phyloP scores from a whole-genome alignment of 2,329 filamentous ascomycete species.

The Paramyrothecium roridum region DNA sequence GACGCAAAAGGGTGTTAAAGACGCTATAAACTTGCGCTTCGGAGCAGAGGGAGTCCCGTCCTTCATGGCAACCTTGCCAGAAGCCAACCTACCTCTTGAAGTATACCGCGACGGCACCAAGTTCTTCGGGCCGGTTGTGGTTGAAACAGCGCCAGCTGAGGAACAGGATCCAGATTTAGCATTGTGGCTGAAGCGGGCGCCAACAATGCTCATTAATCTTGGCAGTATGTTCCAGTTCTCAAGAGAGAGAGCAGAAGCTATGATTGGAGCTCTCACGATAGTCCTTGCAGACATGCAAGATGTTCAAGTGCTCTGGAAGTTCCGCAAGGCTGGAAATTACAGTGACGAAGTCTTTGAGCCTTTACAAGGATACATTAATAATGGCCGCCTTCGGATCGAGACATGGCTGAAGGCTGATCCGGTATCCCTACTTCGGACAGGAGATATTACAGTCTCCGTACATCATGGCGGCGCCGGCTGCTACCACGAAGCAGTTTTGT shows the following conservation, averaged over 20 bases:
- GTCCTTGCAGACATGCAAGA: slow-evolving; percentile 13
- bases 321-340: slow-evolving; percentile 7
- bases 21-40: neutral
- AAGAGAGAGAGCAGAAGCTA: slow-evolving; percentile 16
- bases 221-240: slow-evolving; percentile 33
- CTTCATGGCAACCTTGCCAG: slow-evolving; percentile 20
- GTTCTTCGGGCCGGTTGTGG: slow-evolving; percentile 39
- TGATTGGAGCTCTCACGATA: slow-evolving; percentile 19
- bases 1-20: neutral
- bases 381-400: slow-evolving; percentile 12
- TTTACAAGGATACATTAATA: slow-evolving; percentile 5
- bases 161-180: slow-evolving; percentile 39
- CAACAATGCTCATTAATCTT: slow-evolving; percentile 45
- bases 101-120: slow-evolving; percentile 24
- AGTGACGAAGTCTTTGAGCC: slow-evolving; percentile 5
- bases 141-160: slow-evolving; percentile 28
- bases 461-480: slow-evolving; percentile 16
- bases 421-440: slow-evolving; percentile 26
- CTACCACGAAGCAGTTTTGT: slow-evolving; percentile 14
- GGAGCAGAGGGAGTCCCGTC: slow-evolving; percentile 6
- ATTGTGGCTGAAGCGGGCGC: slow-evolving; percentile 33
- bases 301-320: slow-evolving; percentile 29
- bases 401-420: slow-evolving; percentile 25
- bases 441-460: slow-evolving; percentile 13
- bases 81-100: slow-evolving; percentile 28